Base-by-base conservation (phyloP, 768 basidiomycete species). In the Russula vinacea region DNA sequence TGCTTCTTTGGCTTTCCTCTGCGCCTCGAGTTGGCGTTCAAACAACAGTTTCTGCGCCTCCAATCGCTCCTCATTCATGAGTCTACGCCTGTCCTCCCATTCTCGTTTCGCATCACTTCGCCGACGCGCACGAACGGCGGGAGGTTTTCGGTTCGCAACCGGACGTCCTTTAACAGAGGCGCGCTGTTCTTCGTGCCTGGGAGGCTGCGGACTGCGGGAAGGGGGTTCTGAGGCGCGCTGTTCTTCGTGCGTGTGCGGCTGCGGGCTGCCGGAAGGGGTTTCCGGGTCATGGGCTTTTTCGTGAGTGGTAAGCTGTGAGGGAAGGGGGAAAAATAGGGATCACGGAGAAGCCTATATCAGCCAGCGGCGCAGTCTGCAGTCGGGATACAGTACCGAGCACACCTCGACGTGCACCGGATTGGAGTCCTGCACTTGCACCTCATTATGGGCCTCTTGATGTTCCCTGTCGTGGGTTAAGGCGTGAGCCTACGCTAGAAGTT, bases 11-110 rank as follows among this genome's bases (percentile, higher is more conserved):
- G 45, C 63, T 33, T 8, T 60, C 39, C 24, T 64, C 29, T 37
- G 63, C 4, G 53, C 58, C 51, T 60, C 53, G 19, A 26, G 11
- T 19, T 37, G 42, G 32, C 63, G 63, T 47, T 64, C 47, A 56
- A 32, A 35, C 39, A 56, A 53, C 17, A 17, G n/a, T 32, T 35
- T 45, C 58, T 64, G 63, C 2, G 37, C 63, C 39, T 60, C 58
- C 26, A 64, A 35, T 33, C 63, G 57, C 22, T 24, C 58, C 35
- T 24, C 47, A 29, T 64, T 64, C 45, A 24, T 19, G 29, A 44
- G 52, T 11, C 37, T 35, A 16, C 53, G 52, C 17, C 26, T 6
- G 37, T 47, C 58, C 16, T 42, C 16, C 24, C 22, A 22, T n/a
- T 3, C 7, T 5, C 11, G 32, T 42, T 26, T n/a, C 32, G 33